These are phyloP conservation scores for Plasmodium falciparum DNA, from an alignment of 169 alveolate genomes.

Conservation along the genomic window DNA sequence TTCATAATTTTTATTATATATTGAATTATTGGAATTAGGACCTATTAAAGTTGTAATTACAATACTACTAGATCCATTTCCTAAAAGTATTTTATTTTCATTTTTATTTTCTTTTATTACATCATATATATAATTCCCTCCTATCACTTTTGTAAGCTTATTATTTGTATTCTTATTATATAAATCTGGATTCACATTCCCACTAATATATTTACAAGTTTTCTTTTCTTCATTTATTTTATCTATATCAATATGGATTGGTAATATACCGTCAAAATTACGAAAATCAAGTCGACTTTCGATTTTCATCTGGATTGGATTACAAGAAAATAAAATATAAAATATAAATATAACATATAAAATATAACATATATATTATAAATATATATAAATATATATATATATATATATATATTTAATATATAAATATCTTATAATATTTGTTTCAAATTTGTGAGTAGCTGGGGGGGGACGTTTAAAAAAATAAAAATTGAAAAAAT, in stretches of 20 bases:
- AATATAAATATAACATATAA: no score
- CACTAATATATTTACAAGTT: conserved; percentile 57
- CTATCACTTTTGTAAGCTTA: conserved; percentile 28
- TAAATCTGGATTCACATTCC: conserved; percentile 29
- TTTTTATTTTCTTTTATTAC: not conserved
- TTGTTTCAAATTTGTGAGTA: no score
- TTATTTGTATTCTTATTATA: conserved; percentile 52
- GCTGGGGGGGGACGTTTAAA: no score
- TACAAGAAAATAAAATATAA: no score
- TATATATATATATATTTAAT: not conserved
- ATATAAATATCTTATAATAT: not conserved
- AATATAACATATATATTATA: not conserved
- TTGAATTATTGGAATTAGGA: conserved; percentile 13
- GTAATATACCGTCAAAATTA: conserved; percentile 35
- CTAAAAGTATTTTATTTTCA: conserved; percentile 8
- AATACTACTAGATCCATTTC: conserved; percentile 49
- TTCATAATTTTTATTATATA: conserved; percentile 39
- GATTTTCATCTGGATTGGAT: conserved; percentile 1
- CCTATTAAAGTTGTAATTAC: conserved; percentile 47
- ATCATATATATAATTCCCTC: conserved; percentile 38
- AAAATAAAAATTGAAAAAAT: no score
- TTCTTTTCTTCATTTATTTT: conserved; percentile 53
- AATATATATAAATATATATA: not conserved
- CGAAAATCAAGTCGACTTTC: conserved; percentile 51
- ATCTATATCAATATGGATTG: conserved; percentile 60